Base-by-base conservation (phyloP, 306 rosid species). In the Sicyos edulis region DNA sequence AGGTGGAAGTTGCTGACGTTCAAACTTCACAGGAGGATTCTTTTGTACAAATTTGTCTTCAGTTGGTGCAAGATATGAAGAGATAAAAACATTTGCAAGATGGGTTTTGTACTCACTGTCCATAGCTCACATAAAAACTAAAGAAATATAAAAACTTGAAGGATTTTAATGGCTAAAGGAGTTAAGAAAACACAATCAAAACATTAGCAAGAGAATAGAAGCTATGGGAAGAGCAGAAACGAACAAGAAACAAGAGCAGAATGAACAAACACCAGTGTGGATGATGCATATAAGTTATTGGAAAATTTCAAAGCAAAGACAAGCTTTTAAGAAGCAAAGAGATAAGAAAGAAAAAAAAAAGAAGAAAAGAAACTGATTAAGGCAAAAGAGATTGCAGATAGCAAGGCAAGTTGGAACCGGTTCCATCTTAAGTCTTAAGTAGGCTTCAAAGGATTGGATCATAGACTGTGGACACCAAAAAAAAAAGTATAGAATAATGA, bases 1-100 rank as follows among this genome's bases (percentile, higher is more conserved):
- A 63, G 3, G 78, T 74, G 76, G 80, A 49, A 66, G 71, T 45
- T 66, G 71, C 54, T 20, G 71, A 6, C 21, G 71, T 45, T 66
- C 71, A 40, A 50, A 64, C 26, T 64, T 64, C 52, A 64, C 70
- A 40, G 50, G 67, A 61, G 47, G 53, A 10, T 65, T 65, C 32
- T 40, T 42, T 16, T 40, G n/a, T 19, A 65, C 32, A 42, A 65
- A 10, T 10, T 65, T 65, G 29, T 42, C 54, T 62, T 62, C 69
- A 16, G 2, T 34, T 37, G 69, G 50, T 62, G 15, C 50, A 64
- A 42, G 70, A 64, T 64, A 42, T 19, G 70, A 64, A 45, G 72
- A 47, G 70, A 64, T n/a, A 7, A 47, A 66, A 22, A 29, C 58
- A 15, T 47, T 68, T 42, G 57, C 21, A 22, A 49, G 58, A 50